Conservation (phyloP, 768 basidiomycete genomes). For the Trametes villosa region DNA sequence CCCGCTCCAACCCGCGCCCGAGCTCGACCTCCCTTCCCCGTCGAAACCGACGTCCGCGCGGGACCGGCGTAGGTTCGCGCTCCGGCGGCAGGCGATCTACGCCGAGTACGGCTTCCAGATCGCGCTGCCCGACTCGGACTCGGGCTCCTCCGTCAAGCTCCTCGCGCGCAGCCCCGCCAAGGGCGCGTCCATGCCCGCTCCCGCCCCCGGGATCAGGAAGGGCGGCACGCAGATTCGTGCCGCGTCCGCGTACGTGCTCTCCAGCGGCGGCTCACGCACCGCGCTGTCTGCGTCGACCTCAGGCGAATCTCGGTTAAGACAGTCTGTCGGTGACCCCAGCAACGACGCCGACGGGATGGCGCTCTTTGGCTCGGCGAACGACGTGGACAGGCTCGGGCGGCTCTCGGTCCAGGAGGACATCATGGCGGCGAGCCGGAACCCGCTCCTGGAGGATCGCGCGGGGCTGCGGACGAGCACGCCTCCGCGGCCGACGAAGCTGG, state of each 20-base stretch:
- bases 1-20: neutral
- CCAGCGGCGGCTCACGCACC: neutral
- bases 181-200: no score
- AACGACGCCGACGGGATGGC: neutral
- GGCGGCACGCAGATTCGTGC: neutral
- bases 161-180: constrained; percentile 5
- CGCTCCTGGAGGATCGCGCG: neutral
- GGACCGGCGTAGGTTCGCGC: constrained; percentile 17
- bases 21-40: neutral
- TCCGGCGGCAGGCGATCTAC: constrained; percentile 19
- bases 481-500: neutral
- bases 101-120: constrained; percentile 19
- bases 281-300: constrained; percentile 1
- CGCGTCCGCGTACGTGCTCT: constrained; percentile 9
- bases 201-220: neutral
- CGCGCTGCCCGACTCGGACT: constrained; percentile 21
- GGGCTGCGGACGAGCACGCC: constrained; percentile 11
- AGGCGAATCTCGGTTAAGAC: neutral
- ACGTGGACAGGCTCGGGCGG: constrained; percentile 9
- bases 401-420: constrained; percentile 15
- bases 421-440: neutral
- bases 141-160: constrained; percentile 6
- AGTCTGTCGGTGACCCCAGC: neutral
- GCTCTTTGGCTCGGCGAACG: neutral
- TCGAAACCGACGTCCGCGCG: neutral